Base-by-base conservation (phyloP, 2,329 filamentous ascomycete genomes). In the Neopestalotiopsis rosae region DNA sequence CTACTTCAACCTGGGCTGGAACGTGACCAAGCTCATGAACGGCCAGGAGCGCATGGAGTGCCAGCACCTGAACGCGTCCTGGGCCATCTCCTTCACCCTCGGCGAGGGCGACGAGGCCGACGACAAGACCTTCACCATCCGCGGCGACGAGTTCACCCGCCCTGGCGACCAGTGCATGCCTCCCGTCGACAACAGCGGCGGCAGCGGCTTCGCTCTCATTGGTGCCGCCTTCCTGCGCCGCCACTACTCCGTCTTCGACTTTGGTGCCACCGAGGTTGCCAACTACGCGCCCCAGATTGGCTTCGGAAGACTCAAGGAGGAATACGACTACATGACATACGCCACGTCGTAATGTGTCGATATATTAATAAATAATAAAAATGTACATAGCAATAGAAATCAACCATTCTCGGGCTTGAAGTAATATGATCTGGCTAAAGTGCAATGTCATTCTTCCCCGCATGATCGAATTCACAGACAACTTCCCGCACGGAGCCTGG, bases 141-240 rank as follows among this genome's bases (percentile, higher is more conserved):
- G 64, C 9, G 80, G 80, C 12, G 76, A 78, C 17, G 73, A 78
- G 73, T 71, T 81, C 1, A 72, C 72, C 17, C 17, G 69, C 0
- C 76, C 79, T 0, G 79, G 79, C 1, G 81, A 80, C 67, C 78
- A 79, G 2, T 81, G 79, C 78, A 79, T 75, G 75, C 79, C 79
- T 13, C 80, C 80, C 0, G 77, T 81, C 9, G 73, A 79, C 9
- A 63, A 71, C 24, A 72, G 74, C 17, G 73, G 72, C 0, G 6
- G 28, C 17, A 62, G 69, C 5, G 73, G 72, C 5, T 76, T 78
- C 61, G 74, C 74, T n/a, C 72, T 81, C 9, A 67, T 81, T 13
- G 80, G 80, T 0, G 67, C 66, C 0, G 57, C 72, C 7, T 73
- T 80, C 57, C 61, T 81, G 66, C 45, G 70, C 13, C 77, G 76